These are phyloP conservation scores for Trichoderma lentiforme DNA, from an alignment of 2,329 filamentous ascomycete genomes.

Conservation along the genomic window DNA sequence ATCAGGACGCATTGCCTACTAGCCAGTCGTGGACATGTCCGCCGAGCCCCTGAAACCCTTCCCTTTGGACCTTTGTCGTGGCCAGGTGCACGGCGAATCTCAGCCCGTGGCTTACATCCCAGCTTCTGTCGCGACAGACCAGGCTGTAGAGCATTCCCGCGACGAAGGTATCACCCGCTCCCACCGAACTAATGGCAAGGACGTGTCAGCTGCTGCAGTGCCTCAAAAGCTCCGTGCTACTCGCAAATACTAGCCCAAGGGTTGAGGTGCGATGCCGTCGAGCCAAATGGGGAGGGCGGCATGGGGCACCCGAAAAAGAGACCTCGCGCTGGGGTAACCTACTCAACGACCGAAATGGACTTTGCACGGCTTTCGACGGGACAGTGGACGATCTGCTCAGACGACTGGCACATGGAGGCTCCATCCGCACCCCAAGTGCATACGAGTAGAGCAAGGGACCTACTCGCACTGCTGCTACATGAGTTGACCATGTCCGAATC, in stretches of 20 bases:
- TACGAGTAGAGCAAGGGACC: slow-evolving; percentile 42
- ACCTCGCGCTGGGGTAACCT: slow-evolving; percentile 34
- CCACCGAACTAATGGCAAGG: slow-evolving; percentile 54
- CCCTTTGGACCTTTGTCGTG: slow-evolving; percentile 63
- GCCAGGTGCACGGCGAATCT: slow-evolving; percentile 64
- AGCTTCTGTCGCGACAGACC: slow-evolving; percentile 46
- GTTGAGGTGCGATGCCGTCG: neutral
- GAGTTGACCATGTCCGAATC: slow-evolving; percentile 20
- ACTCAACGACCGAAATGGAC: slow-evolving; percentile 56
- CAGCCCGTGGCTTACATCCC: slow-evolving; percentile 48
- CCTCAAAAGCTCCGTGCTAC: slow-evolving; percentile 16
- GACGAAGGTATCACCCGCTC: slow-evolving; percentile 73
- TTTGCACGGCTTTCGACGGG: slow-evolving; percentile 40
- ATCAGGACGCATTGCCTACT: slow-evolving; percentile 12
- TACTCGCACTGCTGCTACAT: slow-evolving; percentile 24
- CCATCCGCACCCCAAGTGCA: slow-evolving; percentile 60
- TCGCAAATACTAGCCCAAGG: slow-evolving; percentile 8
- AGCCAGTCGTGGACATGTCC: slow-evolving; percentile 16
- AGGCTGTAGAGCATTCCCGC: slow-evolving; percentile 66
- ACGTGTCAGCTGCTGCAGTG: slow-evolving; percentile 15
- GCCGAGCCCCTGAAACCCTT: slow-evolving; percentile 59
- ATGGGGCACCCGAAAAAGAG: neutral
- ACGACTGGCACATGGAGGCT: slow-evolving; percentile 33
- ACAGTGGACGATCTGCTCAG: slow-evolving; percentile 32
- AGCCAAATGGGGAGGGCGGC: neutral